Base-by-base conservation (phyloP, 495 filamentous ascomycete species). In the Hyaloscypha finlandica region DNA sequence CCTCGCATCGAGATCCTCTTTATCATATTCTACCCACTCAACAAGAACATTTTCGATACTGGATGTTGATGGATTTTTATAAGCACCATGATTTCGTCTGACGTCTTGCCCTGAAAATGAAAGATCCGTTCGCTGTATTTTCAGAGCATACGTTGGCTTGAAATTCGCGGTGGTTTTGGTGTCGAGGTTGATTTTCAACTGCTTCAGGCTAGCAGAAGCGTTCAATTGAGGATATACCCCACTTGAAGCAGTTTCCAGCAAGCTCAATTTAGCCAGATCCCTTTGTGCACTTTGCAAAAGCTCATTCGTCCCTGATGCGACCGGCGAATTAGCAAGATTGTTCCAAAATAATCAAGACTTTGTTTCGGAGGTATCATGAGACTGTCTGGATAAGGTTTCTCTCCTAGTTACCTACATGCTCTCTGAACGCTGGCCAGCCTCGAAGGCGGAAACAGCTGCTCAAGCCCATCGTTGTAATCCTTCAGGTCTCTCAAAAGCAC, bases 391-490 rank as follows among this genome's bases (percentile, higher is more conserved):
- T 25, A 25, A 2, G 25, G 25, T 25, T 25, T 37, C 35, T 37
- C 35, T 8, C 6, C 35, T 1, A 12, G 35, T 37, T 37, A 37
- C 35, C 35, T 37, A 48, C 42, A 77, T 11, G 76, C 70, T 25
- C 76, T 70, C 63, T 75, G 74, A 20, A 77, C 8, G 9, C 59
- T 75, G 6, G 67, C 70, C 20, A 77, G 59, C n/a, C 71, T 71
- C 2, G 63, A 39, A 5, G 76, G 71, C n/a, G 77, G 76, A 61
- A 79, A 78, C 29, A 79, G 65, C 55, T 73, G 71, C 56, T 79
- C 74, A 4, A 79, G 68, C 12, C 77, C 70, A 72, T 79, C 77
- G 64, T 79, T 78, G 68, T 71, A 79, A 56, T 76, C 77, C 64
- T 73, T 74, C 4, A 79, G 70, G 59, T 78, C 77, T 31, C 68